phyloP scores from a whole-genome alignment of 768 basidiomycete genomes.

The Cantharellus anzutake region DNA sequence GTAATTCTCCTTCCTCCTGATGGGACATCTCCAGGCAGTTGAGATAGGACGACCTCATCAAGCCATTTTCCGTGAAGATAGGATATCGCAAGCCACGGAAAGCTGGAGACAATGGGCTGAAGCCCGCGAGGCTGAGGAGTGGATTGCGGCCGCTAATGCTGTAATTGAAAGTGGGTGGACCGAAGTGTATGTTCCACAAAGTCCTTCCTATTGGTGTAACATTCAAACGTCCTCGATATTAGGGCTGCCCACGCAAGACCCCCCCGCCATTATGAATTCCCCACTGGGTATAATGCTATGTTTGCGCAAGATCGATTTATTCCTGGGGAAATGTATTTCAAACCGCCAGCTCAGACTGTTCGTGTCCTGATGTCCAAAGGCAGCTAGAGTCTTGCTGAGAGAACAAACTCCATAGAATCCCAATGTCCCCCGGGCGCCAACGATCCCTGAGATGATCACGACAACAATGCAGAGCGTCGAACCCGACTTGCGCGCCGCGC shows the following conservation, averaged over 20 bases:
- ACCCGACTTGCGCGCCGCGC: constrained; percentile 73
- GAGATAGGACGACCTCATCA: constrained; percentile 45
- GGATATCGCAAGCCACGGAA: constrained; percentile 48
- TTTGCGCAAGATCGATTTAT: constrained; percentile 68
- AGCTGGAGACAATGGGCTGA: constrained; percentile 74
- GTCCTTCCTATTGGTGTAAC: not conserved
- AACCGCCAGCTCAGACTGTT: constrained; percentile 29
- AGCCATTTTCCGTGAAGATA: constrained; percentile 57
- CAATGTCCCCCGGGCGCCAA: constrained; percentile 12
- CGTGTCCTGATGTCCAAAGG: constrained; percentile 1
- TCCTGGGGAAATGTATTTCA: constrained; percentile 81
- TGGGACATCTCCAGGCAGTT: constrained; percentile 34
- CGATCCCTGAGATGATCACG: constrained; percentile 53
- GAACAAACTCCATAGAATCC: constrained; percentile 2
- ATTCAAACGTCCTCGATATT: not conserved
- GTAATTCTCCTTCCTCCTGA: not conserved
- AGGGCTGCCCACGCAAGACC: constrained; percentile 42
- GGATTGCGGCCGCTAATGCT: constrained; percentile 76
- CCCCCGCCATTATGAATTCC: constrained; percentile 75
- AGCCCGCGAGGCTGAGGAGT: constrained; percentile 71
- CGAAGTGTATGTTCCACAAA: constrained; percentile 20
- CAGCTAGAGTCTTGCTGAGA: not conserved
- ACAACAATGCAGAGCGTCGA: constrained; percentile 73
- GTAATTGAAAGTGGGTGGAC: constrained; percentile 81
- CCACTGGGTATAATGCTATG: constrained; percentile 73